phyloP scores from a whole-genome alignment of 495 filamentous ascomycete species.

The Antarctomyces pellizariae region DNA sequence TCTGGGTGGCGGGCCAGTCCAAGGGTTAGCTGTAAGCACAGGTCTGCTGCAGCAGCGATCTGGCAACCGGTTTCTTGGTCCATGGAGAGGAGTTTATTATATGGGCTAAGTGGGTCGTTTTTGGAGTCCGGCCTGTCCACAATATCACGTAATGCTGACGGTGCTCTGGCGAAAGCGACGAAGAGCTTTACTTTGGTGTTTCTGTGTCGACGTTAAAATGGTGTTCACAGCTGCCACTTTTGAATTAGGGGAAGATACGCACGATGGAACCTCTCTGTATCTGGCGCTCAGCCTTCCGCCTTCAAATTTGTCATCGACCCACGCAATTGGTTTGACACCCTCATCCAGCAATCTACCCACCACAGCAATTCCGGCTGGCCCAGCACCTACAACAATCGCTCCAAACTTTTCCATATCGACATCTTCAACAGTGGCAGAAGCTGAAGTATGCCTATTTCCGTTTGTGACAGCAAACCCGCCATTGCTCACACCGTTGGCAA shows the following conservation, averaged over 20 bases:
- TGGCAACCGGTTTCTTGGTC: conserved; percentile 29
- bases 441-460: too few relatives aligned
- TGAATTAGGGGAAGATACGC: conserved; percentile 4
- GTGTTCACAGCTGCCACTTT: conserved; percentile 1
- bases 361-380: conserved; percentile 30
- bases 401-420: conserved; percentile 6
- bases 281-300: conserved; percentile 26
- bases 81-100: conserved; percentile 25
- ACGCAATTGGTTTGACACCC: conserved; percentile 23
- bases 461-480: too few relatives aligned
- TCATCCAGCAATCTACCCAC: conserved; percentile 31
- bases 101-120: conserved; percentile 24
- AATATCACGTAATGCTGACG: conserved; percentile 24
- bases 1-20: conserved; percentile 23
- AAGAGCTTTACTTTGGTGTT: conserved; percentile 30
- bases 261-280: conserved; percentile 34
- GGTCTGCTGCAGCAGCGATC: conserved; percentile 28
- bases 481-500: too few relatives aligned
- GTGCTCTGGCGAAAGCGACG: conserved; percentile 23
- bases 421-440: conserved; percentile 3
- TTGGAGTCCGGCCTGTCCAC: conserved; percentile 19
- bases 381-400: conserved; percentile 32
- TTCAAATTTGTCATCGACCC: conserved; percentile 29
- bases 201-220: conserved; percentile 9
- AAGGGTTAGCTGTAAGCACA: conserved; percentile 24